Conservation (phyloP, 441 rosid species). For the Metrosideros polymorpha region DNA sequence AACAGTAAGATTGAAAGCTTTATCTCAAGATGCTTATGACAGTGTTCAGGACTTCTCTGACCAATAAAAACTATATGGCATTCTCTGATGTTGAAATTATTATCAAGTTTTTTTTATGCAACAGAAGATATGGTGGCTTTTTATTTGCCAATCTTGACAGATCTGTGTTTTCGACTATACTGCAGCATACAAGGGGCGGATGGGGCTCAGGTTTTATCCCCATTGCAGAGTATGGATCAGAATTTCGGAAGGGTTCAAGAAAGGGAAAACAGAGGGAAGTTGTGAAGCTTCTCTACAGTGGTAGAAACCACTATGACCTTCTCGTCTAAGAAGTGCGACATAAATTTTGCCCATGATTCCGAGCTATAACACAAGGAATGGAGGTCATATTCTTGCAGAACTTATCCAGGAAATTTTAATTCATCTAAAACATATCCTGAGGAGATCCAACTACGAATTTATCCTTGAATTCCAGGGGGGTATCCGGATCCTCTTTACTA, state of each 20-base stretch:
- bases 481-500: neutral
- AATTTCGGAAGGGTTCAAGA: slow-evolving; percentile 33
- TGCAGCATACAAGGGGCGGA: slow-evolving; percentile 56
- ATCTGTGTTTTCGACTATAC: neutral
- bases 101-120: neutral
- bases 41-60: neutral
- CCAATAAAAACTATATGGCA: neutral
- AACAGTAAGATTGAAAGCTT: neutral
- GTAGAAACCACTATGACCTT: slow-evolving; percentile 81
- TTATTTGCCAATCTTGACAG: neutral
- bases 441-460: neutral
- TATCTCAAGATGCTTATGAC: neutral
- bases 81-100: neutral
- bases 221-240: slow-evolving; percentile 72
- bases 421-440: neutral
- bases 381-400: neutral
- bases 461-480: neutral
- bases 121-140: neutral
- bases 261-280: slow-evolving; percentile 47
- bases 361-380: neutral
- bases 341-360: neutral
- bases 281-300: slow-evolving; percentile 81
- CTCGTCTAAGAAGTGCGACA: slow-evolving; percentile 30
- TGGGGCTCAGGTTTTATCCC: slow-evolving; percentile 69
- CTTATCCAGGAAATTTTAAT: neutral